Conservation (phyloP, 805 yeast species). For the Debaryomyces prosopidis region DNA sequence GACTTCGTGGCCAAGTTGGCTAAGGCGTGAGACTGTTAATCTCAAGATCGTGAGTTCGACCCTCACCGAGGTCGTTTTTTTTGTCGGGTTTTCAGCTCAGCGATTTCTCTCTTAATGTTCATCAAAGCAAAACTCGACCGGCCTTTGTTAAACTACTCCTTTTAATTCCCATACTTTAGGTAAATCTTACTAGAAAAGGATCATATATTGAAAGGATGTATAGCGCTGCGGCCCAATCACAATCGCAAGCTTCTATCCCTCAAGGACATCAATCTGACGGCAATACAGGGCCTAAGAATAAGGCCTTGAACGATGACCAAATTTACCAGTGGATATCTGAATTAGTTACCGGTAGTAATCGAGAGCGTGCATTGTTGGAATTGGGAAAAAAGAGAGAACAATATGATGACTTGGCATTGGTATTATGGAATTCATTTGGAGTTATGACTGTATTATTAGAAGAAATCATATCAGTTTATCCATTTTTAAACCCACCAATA, state of each 20-base stretch:
- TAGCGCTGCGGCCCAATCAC: conserved; percentile 11
- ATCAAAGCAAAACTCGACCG: no score
- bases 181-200: no score
- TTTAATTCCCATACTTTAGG: no score
- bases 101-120: no score
- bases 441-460: conserved; percentile 90
- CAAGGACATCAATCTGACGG: conserved; percentile 2
- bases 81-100: background rate
- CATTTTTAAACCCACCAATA: conserved; percentile 82
- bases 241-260: conserved; percentile 3
- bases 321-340: conserved; percentile 90
- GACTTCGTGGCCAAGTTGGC: conserved; percentile 33
- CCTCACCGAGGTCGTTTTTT: conserved; percentile 25
- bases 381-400: conserved; percentile 93
- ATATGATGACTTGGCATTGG: conserved; percentile 89
- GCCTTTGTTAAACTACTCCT: no score
- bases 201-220: conserved; percentile 4
- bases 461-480: conserved; percentile 89
- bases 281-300: conserved; percentile 10
- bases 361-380: conserved; percentile 90
- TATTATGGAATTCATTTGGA: conserved; percentile 94
- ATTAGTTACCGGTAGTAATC: conserved; percentile 83
- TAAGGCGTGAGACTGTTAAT: conserved; percentile 30
- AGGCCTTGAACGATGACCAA: conserved; percentile 62
- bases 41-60: conserved; percentile 27